Evolutionary conservation across 805 yeast genomes (phyloP).

Genomic region (Cyberlindnera veronae): DNA sequence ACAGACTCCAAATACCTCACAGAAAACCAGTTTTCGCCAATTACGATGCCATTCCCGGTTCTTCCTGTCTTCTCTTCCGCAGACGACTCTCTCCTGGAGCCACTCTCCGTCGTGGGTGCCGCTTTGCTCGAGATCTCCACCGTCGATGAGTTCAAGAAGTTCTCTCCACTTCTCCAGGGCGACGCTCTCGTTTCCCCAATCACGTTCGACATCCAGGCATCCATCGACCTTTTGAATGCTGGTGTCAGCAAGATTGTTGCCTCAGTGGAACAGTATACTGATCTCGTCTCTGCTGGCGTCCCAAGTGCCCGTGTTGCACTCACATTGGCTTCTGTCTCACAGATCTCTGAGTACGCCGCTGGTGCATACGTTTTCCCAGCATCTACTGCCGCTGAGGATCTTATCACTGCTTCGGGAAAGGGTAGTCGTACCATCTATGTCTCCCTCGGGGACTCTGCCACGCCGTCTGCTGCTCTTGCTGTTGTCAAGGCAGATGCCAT

Average conservation of each 20-base stretch:
- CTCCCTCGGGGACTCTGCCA: constrained; percentile 7
- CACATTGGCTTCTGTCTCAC: constrained; percentile 5
- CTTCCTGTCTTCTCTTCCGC: constrained; percentile 30
- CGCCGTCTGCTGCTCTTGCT: constrained; percentile 17
- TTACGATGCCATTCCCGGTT: constrained; percentile 39
- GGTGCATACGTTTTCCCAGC: constrained; percentile 22
- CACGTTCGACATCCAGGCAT: constrained; percentile 37
- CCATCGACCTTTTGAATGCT: constrained; percentile 52
- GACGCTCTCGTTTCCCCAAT: constrained; percentile 27
- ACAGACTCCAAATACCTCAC: neutral
- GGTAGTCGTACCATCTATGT: constrained; percentile 20
- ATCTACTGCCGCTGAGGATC: constrained; percentile 19
- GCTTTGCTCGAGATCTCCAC: constrained; percentile 22
- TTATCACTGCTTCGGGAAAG: constrained; percentile 17
- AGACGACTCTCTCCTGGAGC: constrained; percentile 4
- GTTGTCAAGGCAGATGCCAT: constrained; percentile 23
- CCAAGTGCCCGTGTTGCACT: constrained; percentile 34
- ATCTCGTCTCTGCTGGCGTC: constrained; percentile 44
- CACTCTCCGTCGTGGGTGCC: constrained; percentile 28
- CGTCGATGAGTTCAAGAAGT: constrained; percentile 13
- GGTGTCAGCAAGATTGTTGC: constrained; percentile 54
- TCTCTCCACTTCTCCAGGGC: constrained; percentile 18
- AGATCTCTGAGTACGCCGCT: constrained; percentile 10
- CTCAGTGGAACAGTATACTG: constrained; percentile 27
- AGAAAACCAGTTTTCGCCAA: neutral